phyloP scores from a whole-genome alignment of 805 yeast species.

The Zygosaccharomyces bailii region DNA sequence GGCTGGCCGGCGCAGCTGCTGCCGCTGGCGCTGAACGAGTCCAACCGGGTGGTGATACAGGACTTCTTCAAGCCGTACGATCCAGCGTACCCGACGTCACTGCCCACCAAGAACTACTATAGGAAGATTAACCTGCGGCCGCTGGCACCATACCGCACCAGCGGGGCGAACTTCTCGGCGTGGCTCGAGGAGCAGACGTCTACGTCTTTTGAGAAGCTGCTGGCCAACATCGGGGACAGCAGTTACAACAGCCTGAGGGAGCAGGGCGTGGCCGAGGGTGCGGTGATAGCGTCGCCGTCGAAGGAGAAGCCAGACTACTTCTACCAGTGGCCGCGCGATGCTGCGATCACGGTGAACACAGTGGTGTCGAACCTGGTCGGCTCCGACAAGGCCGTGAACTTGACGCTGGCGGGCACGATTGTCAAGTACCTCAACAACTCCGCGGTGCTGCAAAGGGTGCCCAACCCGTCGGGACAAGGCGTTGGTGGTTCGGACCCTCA shows the following conservation, averaged over 20 bases:
- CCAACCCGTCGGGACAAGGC: conserved; percentile 62
- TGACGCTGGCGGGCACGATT: conserved; percentile 36
- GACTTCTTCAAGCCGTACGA: conserved; percentile 18
- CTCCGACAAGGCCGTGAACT: conserved; percentile 18
- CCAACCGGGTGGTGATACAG: conserved; percentile 10
- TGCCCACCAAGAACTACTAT: conserved; percentile 10
- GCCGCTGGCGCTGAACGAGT: not conserved
- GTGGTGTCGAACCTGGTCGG: conserved; percentile 49
- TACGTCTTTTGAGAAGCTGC: conserved; percentile 41
- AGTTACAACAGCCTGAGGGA: conserved; percentile 23
- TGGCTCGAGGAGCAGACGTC: conserved; percentile 46
- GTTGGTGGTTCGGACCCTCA: conserved; percentile 33
- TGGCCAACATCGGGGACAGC: conserved; percentile 49
- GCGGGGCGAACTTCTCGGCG: conserved; percentile 36
- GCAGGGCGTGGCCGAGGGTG: conserved; percentile 55
- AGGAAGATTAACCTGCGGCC: conserved; percentile 17
- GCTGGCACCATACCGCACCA: conserved; percentile 14
- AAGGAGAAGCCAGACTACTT: conserved; percentile 68
- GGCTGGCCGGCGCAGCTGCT: conserved; percentile 1
- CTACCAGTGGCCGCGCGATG: conserved; percentile 88
- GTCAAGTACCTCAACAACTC: conserved; percentile 63
- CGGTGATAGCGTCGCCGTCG: conserved; percentile 84
- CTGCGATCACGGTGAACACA: conserved; percentile 73
- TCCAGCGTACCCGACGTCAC: conserved; percentile 13
- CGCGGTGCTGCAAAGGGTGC: conserved; percentile 56